Evolutionary conservation across 306 rosid genomes (phyloP), one percentile per base, ranked within the genome.

Genomic region (Sphenostylis stenocarpa): DNA sequence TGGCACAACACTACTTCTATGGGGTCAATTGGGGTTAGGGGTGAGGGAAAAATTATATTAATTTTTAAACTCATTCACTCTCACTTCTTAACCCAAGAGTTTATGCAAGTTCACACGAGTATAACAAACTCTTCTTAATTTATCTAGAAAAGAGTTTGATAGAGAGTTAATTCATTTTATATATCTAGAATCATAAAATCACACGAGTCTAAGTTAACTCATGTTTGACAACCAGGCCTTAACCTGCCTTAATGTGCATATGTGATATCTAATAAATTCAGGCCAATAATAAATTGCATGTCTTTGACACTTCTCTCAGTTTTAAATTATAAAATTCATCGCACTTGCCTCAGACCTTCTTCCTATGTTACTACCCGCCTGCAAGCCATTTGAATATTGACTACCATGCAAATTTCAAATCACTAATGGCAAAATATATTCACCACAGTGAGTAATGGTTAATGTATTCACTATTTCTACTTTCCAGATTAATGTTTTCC

Each of bases 301-400:
- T 7, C 26, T 10, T 16, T 57, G 14, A 13, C 36, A 57, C 14
- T 57, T 57, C 17, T 57, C 17, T 13, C 15, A 2, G 70, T 29
- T 6, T 70, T 62, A 75, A 73, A 61, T 69, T 70, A 69, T 76
- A 68, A 68, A 69, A 53, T 60, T 63, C 75, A 70, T 51, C 47
- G 53, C 69, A 65, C 41, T 77, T 47, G 39, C 51, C 53, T 72
- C 72, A 79, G 71, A 55, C 28, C 55, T 34, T 67, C 47, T 34
- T 67, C 71, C 60, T 67, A 78, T 64, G 67, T 29, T 38, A 66
- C 43, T 70, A 71, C 63, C 72, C 41, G 33, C 77, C 76, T 28
- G 67, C 82, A 76, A 79, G 63, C 56, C 80, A 57, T 80, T 76
- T 7, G 41, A 76, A 75, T 64, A 68, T 34, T 28, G 47, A 67